phyloP scores from a whole-genome alignment of 495 filamentous ascomycete genomes.

The Recurvomyces mirabilis region DNA sequence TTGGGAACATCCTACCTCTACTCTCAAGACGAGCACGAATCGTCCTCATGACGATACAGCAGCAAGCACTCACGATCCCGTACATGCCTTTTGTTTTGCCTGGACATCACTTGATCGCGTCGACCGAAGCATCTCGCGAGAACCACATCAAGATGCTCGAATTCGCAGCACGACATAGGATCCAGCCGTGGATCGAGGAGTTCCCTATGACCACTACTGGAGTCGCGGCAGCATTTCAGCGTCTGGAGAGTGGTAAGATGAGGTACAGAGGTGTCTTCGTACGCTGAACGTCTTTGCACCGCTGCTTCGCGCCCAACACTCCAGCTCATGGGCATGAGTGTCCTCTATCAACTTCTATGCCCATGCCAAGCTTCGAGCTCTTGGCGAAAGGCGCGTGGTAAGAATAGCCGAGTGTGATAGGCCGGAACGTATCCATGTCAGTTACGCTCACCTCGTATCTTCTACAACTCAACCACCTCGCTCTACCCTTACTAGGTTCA shows the following conservation, averaged over 20 bases:
- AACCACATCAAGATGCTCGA: slow-evolving; percentile 10
- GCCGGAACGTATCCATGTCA: too few species aligned
- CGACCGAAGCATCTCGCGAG: slow-evolving; percentile 4
- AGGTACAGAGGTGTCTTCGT: slow-evolving; percentile 6
- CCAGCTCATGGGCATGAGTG: too few species aligned
- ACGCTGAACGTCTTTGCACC: too few species aligned
- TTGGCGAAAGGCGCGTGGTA: too few species aligned
- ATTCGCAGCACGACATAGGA: slow-evolving; percentile 1
- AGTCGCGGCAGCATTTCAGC: neutral
- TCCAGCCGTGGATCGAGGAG: slow-evolving; percentile 9
- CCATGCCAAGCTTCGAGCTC: too few species aligned
- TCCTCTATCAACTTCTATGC: too few species aligned
- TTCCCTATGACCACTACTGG: slow-evolving; percentile 2
- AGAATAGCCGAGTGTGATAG: too few species aligned
- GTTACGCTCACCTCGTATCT: too few species aligned
- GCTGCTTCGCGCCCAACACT: too few species aligned
- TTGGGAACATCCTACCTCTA: neutral
- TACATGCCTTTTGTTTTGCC: slow-evolving; percentile 7
- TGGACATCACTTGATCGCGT: slow-evolving; percentile 4
- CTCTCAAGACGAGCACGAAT: slow-evolving; percentile 2
- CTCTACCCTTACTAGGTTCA: too few species aligned
- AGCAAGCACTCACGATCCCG: neutral
- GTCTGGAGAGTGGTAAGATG: slow-evolving; percentile 1
- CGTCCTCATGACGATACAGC: slow-evolving; percentile 10
- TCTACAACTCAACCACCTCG: too few species aligned